phyloP scores from a whole-genome alignment of 176 grass and related monocot species.

The Pharus latifolius region DNA sequence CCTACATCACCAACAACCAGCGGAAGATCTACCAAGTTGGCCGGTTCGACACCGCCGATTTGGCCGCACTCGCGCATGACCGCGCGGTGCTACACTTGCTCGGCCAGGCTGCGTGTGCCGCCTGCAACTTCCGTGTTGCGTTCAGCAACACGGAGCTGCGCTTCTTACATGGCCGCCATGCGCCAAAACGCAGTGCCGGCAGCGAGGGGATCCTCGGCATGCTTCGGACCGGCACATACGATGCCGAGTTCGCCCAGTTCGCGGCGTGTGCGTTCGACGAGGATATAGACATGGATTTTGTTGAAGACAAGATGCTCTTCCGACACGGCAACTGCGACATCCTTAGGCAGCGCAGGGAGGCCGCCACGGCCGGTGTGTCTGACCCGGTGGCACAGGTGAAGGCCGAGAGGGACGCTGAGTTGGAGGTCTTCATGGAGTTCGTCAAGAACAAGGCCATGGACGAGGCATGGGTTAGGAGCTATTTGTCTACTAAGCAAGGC shows the following conservation, averaged over 20 bases:
- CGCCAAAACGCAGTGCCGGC: not conserved
- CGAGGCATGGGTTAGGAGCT: not conserved
- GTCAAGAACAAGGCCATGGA: not conserved
- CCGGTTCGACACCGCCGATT: not conserved
- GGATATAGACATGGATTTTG: slow-evolving; percentile 2
- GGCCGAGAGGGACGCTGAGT: not conserved
- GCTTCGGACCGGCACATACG: not conserved
- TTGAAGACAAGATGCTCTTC: not conserved
- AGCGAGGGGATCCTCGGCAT: not conserved
- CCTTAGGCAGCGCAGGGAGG: not conserved
- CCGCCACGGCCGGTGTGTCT: not conserved
- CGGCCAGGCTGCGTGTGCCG: not conserved
- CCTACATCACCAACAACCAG: not conserved
- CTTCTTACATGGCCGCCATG: not conserved
- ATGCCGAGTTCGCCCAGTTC: not conserved
- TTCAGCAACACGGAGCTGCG: slow-evolving; percentile 15
- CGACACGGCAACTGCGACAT: not conserved
- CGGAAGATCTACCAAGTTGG: not conserved
- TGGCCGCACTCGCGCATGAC: slow-evolving; percentile 9
- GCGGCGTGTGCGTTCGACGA: not conserved
- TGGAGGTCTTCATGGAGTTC: not conserved
- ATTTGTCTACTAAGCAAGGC: too few species aligned
- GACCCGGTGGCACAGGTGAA: not conserved
- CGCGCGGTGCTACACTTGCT: slow-evolving; percentile 3
- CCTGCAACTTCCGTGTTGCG: slow-evolving; percentile 2